Conservation (phyloP, 345 rosid species). For the Raphanus raphanistrum region DNA sequence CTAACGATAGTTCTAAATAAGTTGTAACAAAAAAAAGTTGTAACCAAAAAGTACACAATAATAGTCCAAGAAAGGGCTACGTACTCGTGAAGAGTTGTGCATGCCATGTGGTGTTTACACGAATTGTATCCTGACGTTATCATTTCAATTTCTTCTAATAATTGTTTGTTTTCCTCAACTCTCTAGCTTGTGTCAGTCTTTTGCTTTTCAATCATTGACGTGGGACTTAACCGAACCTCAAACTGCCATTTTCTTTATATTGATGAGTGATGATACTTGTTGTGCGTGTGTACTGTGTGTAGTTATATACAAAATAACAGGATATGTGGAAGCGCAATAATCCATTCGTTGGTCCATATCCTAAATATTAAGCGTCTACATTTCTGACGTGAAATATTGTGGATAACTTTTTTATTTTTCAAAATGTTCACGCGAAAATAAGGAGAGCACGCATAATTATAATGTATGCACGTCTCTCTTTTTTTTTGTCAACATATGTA, state of each 20-base stretch:
- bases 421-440: neutral
- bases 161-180: neutral
- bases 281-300: too few relatives aligned
- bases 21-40: neutral
- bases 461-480: neutral
- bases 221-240: constrained; percentile 21
- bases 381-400: neutral
- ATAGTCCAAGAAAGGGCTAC: constrained; percentile 20
- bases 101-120: constrained; percentile 28
- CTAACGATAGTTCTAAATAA: neutral
- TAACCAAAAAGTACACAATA: constrained; percentile 9
- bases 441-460: neutral
- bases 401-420: neutral
- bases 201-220: constrained; percentile 30
- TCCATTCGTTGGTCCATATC: neutral
- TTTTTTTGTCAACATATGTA: too few relatives aligned
- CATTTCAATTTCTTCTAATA: neutral
- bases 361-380: neutral
- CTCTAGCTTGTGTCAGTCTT: neutral
- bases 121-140: constrained; percentile 5
- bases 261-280: neutral
- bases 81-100: constrained; percentile 10
- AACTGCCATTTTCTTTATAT: neutral
- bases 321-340: neutral
- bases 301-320: neutral